These are phyloP conservation scores for Hypomyces perniciosus DNA, from an alignment of 2,329 filamentous ascomycete species.

Conservation along the genomic window DNA sequence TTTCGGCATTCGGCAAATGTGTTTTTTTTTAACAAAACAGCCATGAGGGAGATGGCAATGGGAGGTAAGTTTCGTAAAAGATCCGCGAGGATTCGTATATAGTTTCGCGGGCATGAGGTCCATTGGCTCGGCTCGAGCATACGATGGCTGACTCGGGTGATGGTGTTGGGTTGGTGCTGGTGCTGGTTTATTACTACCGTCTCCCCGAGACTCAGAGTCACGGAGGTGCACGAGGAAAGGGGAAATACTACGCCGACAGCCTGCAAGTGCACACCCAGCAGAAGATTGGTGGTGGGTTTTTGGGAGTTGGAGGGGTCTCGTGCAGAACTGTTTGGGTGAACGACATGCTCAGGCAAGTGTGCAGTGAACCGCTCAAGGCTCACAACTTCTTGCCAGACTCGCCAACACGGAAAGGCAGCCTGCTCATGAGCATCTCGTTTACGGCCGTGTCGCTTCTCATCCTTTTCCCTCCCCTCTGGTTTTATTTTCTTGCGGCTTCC, in stretches of 20 bases:
- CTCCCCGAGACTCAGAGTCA: slow-evolving; percentile 19
- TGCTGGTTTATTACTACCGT: background rate
- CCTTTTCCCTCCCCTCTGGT: background rate
- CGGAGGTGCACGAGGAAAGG: slow-evolving; percentile 10
- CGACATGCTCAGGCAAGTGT: slow-evolving; percentile 1
- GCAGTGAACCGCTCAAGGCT: slow-evolving; percentile 4
- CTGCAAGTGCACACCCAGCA: slow-evolving; percentile 12
- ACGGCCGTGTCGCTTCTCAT: background rate
- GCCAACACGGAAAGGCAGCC: background rate
- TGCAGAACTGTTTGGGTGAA: slow-evolving; percentile 5
- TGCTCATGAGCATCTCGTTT: background rate
- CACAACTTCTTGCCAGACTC: background rate
- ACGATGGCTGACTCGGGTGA: background rate
- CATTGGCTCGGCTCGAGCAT: slow-evolving; percentile 1
- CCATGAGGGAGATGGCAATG: slow-evolving; percentile 2
- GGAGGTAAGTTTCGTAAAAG: slow-evolving; percentile 26
- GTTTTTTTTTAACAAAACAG: background rate
- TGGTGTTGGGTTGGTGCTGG: background rate
- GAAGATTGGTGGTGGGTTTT: slow-evolving; percentile 1
- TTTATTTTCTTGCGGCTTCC: background rate
- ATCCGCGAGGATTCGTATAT: slow-evolving; percentile 33
- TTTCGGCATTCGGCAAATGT: slow-evolving; percentile 1
- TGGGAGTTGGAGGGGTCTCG: slow-evolving; percentile 2
- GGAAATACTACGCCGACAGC: slow-evolving; percentile 1
- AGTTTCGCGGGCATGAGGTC: slow-evolving; percentile 19